These are phyloP conservation scores for Lablab purpureus DNA, from an alignment of 306 rosid genomes.

Conservation along the genomic window DNA sequence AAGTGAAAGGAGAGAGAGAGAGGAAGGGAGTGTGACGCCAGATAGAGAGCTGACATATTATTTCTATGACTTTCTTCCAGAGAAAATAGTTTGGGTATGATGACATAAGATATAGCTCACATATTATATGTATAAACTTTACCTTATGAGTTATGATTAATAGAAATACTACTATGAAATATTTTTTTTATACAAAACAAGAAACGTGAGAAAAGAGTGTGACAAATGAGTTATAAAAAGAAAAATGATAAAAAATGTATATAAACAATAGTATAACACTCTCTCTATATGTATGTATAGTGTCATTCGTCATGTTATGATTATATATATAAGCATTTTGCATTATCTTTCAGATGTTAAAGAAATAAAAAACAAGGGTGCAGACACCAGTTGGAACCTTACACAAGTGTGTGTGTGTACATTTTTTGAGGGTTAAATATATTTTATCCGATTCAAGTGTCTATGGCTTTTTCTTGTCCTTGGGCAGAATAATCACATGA, in stretches of 20 bases:
- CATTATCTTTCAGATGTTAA: constrained; percentile 50
- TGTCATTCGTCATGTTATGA: constrained; percentile 9
- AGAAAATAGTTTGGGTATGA: background rate
- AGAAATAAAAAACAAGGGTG: constrained; percentile 49
- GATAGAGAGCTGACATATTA: constrained; percentile 19
- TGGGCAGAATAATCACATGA: constrained; percentile 54
- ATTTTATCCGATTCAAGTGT: constrained; percentile 50
- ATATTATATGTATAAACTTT: background rate
- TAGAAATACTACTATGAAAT: background rate
- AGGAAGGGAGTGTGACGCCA: background rate
- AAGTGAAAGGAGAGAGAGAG: constrained; percentile 28
- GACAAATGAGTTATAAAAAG: background rate
- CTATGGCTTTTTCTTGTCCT: constrained; percentile 60
- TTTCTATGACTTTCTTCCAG: background rate
- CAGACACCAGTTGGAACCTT: constrained; percentile 49
- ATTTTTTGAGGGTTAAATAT: constrained; percentile 13
- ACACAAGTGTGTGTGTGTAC: constrained; percentile 1
- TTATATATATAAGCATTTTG: constrained; percentile 41
- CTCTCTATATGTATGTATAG: background rate
- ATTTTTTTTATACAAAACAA: background rate
- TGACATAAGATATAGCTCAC: background rate
- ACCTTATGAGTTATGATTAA: background rate
- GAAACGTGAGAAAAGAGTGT: background rate
- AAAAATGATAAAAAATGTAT: background rate
- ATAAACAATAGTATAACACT: background rate